phyloP scores from a whole-genome alignment of 306 rosid genomes.

The Argentina anserina region DNA sequence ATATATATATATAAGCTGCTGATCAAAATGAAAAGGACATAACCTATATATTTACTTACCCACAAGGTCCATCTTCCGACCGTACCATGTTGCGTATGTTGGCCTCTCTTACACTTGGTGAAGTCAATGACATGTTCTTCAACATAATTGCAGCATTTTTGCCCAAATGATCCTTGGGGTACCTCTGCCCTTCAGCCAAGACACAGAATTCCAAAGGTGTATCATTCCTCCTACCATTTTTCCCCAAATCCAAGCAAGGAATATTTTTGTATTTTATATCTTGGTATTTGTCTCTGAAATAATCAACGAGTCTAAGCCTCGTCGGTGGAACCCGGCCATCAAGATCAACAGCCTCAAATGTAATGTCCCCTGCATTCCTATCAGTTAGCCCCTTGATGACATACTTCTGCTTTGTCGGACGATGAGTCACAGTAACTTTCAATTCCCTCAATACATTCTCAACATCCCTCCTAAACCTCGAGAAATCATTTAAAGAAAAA shows the following conservation, averaged over 20 bases:
- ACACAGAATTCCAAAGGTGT: constrained; percentile 80
- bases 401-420: constrained; percentile 49
- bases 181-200: constrained; percentile 67
- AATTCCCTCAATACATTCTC: constrained; percentile 37
- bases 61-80: constrained; percentile 65
- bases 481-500: constrained; percentile 37
- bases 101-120: constrained; percentile 35
- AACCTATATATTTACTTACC: constrained; percentile 36
- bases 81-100: constrained; percentile 47
- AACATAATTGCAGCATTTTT: constrained; percentile 30
- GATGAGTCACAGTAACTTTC: constrained; percentile 67
- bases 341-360: constrained; percentile 40
- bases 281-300: constrained; percentile 52
- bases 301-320: constrained; percentile 37
- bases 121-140: constrained; percentile 42
- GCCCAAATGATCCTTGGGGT: constrained; percentile 51
- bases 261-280: constrained; percentile 46
- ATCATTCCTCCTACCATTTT: constrained; percentile 38
- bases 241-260: constrained; percentile 77
- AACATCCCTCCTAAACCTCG: constrained; percentile 30
- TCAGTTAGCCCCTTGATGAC: constrained; percentile 38
- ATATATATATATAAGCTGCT: background rate
- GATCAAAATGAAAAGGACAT: background rate
- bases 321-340: constrained; percentile 33
- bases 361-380: constrained; percentile 31